A percentile compares a stretch with the other conserved stretches of the same genome.
Evolutionary conservation across 1,284 basidiomycete genomes (phyloP).

Genomic region (Porodaedalea pini): DNA sequence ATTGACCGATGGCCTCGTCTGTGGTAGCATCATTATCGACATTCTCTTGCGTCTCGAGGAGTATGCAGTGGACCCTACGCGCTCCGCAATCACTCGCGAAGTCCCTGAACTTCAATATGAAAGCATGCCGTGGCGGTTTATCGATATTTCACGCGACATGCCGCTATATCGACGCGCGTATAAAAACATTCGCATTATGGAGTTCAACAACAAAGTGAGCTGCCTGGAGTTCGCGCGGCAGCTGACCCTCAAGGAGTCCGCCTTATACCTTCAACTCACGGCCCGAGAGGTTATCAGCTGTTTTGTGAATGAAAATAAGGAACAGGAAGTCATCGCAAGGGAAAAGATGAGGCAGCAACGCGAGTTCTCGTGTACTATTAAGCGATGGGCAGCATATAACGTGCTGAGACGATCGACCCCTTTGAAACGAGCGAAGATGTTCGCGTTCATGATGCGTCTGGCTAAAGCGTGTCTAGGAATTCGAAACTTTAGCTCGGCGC

Average conservation of each 20-base stretch:
- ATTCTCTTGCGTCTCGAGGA: not conserved
- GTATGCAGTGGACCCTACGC: not conserved
- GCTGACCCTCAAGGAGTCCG: conserved; percentile 13
- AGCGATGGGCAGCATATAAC: conserved; percentile 3
- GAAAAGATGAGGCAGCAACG: conserved; percentile 6
- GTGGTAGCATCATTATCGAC: not conserved
- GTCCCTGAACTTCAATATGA: not conserved
- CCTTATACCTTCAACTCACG: conserved; percentile 5
- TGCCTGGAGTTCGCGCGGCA: conserved; percentile 13
- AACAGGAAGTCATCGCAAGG: not conserved
- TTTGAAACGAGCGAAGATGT: conserved; percentile 8
- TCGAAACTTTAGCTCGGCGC: conserved; percentile 19
- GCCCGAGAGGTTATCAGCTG: conserved; percentile 10
- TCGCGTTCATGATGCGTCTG: conserved; percentile 3
- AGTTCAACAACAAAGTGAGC: not conserved
- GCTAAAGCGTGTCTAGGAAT: not conserved
- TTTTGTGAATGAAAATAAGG: not conserved
- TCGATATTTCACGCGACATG: conserved; percentile 4
- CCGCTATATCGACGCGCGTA: not conserved
- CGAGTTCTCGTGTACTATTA: conserved; percentile 11
- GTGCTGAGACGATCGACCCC: conserved; percentile 8
- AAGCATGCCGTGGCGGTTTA: conserved; percentile 2
- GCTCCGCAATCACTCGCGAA: not conserved
- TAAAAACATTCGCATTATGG: not conserved
- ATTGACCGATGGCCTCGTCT: not conserved